Evolutionary conservation across 352 stramenopile species (phyloP).

Genomic region (Globisporangium nodosum): DNA sequence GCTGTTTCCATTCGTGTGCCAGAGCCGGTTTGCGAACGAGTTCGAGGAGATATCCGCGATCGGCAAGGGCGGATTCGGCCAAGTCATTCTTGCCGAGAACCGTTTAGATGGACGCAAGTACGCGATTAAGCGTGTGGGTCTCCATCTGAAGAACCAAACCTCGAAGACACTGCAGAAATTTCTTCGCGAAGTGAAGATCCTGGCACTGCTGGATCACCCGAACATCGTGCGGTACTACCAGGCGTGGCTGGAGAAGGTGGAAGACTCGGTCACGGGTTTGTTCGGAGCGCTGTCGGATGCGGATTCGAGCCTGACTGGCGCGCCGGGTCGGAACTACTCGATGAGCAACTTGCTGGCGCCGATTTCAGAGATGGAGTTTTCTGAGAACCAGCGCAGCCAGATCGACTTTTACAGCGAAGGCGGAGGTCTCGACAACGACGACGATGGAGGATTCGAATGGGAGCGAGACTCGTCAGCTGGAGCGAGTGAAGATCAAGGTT

Average conservation of each 20-base stretch:
- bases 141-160: constrained; percentile 81
- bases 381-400: constrained; percentile 35
- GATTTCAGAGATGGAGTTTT: constrained; percentile 65
- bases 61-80: constrained; percentile 91
- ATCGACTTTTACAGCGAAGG: constrained; percentile 44
- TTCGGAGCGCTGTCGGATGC: constrained; percentile 21
- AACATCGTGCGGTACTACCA: constrained; percentile 94
- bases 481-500: constrained; percentile 27
- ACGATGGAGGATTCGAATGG: constrained; percentile 75
- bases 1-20: constrained; percentile 81
- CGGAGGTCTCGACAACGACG: constrained; percentile 36
- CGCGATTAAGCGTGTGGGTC: constrained; percentile 89
- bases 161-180: constrained; percentile 92
- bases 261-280: constrained; percentile 27
- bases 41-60: constrained; percentile 85
- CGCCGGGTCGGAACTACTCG: constrained; percentile 48
- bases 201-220: constrained; percentile 88
- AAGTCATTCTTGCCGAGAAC: constrained; percentile 94
- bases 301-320: constrained; percentile 26
- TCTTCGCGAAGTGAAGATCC: constrained; percentile 90
- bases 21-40: constrained; percentile 79
- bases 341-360: constrained; percentile 68
- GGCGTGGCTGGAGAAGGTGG: constrained; percentile 87
- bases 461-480: constrained; percentile 50
- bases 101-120: constrained; percentile 91